phyloP scores from a whole-genome alignment of 441 rosid species.

The Viola pubescens region DNA sequence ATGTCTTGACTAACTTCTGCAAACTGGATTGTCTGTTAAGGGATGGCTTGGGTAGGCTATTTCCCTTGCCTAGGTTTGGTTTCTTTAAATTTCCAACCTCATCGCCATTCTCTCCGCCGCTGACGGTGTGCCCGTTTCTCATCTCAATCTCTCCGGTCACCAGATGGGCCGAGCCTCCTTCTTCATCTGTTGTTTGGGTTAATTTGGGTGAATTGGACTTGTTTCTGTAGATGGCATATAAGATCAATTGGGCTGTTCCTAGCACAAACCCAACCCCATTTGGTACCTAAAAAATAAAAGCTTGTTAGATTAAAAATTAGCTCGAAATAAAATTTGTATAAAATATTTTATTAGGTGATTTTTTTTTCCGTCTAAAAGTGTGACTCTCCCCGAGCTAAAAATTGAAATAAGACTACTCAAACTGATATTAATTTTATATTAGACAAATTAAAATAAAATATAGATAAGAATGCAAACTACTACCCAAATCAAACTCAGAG shows the following conservation, averaged over 20 bases:
- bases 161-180: slow-evolving; percentile 27
- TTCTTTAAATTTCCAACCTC: slow-evolving; percentile 10
- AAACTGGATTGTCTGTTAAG: slow-evolving; percentile 21
- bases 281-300: slow-evolving; percentile 34
- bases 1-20: slow-evolving; percentile 27
- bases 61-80: slow-evolving; percentile 19
- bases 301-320: background rate
- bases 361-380: too few species aligned
- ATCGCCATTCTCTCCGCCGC: slow-evolving; percentile 4
- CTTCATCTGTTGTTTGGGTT: slow-evolving; percentile 12
- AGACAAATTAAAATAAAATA: too few species aligned
- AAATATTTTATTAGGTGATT: background rate
- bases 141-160: slow-evolving; percentile 26
- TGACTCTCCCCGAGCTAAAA: too few species aligned
- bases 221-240: slow-evolving; percentile 33
- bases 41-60: slow-evolving; percentile 31
- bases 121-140: background rate
- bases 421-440: too few species aligned
- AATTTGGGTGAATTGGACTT: slow-evolving; percentile 16
- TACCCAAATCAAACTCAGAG: too few species aligned
- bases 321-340: too few species aligned
- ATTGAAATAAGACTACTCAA: too few species aligned
- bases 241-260: slow-evolving; percentile 40
- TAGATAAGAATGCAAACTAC: too few species aligned
- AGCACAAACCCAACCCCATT: slow-evolving; percentile 35